These are phyloP conservation scores for Inga oerstediana DNA, from an alignment of 306 rosid genomes.

Conservation along the genomic window DNA sequence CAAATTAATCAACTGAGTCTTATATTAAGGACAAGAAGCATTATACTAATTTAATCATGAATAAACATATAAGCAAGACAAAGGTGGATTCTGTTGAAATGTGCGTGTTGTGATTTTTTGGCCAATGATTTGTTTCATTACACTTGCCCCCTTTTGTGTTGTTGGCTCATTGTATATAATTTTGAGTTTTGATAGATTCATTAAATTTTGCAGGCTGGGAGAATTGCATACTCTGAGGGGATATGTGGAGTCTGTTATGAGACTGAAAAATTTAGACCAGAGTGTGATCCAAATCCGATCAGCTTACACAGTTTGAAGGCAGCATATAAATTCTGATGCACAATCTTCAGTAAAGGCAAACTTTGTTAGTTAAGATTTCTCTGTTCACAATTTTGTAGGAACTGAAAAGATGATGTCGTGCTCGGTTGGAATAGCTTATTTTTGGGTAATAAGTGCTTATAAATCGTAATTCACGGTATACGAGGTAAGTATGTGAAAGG, in stretches of 20 bases:
- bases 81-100: not conserved
- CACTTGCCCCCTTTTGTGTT: not conserved
- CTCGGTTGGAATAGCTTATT: no score
- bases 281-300: slow-evolving; percentile 51
- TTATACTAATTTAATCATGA: not conserved
- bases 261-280: slow-evolving; percentile 70
- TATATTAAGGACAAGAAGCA: no score
- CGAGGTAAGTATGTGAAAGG: no score
- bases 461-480: no score
- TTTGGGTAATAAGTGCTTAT: no score
- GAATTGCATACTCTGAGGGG: slow-evolving; percentile 76
- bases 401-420: not conserved
- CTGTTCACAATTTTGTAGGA: not conserved
- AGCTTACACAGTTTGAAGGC: slow-evolving; percentile 66
- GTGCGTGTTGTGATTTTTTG: not conserved
- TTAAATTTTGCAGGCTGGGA: slow-evolving; percentile 61
- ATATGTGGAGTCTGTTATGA: slow-evolving; percentile 72
- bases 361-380: not conserved
- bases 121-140: not conserved
- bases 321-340: not conserved
- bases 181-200: slow-evolving; percentile 11
- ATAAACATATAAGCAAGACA: not conserved
- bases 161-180: not conserved
- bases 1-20: no score
- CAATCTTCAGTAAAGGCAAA: slow-evolving; percentile 23